phyloP scores from a whole-genome alignment of 805 yeast species.

The Schwanniomyces polymorphus region DNA sequence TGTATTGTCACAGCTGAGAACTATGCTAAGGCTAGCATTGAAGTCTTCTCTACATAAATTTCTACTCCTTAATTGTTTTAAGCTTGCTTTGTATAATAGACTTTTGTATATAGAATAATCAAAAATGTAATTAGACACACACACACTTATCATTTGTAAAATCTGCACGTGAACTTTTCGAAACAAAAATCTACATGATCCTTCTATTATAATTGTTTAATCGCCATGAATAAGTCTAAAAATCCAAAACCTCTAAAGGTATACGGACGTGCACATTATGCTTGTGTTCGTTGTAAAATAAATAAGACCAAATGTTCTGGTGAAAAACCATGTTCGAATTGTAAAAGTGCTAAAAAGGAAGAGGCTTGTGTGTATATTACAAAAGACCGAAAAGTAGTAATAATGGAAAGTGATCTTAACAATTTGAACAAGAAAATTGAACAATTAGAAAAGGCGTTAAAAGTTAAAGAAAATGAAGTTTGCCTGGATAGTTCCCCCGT shows the following conservation, averaged over 20 bases:
- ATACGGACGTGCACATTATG: constrained; percentile 42
- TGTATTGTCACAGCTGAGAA: constrained; percentile 79
- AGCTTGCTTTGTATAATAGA: constrained; percentile 5
- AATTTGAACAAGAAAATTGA: constrained; percentile 31
- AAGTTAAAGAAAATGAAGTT: neutral
- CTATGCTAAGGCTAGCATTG: constrained; percentile 66
- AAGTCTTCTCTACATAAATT: constrained; percentile 50
- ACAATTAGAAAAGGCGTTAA: constrained; percentile 20
- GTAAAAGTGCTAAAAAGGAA: constrained; percentile 31
- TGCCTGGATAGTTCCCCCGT: neutral
- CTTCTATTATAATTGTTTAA: neutral
- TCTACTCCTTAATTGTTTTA: neutral
- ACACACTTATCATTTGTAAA: neutral
- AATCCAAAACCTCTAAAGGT: constrained; percentile 37
- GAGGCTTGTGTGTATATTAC: constrained; percentile 35
- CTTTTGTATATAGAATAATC: neutral
- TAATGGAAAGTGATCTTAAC: constrained; percentile 42
- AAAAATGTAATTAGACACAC: neutral
- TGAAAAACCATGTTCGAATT: constrained; percentile 41
- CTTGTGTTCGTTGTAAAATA: constrained; percentile 42
- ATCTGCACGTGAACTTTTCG: neutral
- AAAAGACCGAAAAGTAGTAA: constrained; percentile 40
- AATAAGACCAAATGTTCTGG: constrained; percentile 44
- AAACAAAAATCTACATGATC: neutral
- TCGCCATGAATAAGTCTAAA: constrained; percentile 1